Percentiles rank a stretch among this genome's conserved stretches.
Evolutionary conservation across 1,284 basidiomycete genomes (phyloP).

Genomic region (Tilletia horrida): DNA sequence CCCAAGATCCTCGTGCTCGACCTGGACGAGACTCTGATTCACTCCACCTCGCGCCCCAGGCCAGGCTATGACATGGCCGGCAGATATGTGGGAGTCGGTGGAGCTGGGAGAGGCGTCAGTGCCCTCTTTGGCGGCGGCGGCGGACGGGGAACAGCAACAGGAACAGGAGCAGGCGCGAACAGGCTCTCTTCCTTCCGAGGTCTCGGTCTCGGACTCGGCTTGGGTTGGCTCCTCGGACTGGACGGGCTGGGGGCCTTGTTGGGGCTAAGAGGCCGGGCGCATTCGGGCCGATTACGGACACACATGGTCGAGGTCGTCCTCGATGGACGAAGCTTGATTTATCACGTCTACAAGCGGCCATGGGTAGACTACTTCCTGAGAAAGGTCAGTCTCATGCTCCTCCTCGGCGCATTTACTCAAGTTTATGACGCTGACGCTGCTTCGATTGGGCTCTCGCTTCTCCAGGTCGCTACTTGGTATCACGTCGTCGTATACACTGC

Average conservation of each 20-base stretch:
- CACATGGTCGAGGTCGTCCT: constrained; percentile 95
- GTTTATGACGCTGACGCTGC: constrained; percentile 20
- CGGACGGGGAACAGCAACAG: no score
- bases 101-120: not conserved
- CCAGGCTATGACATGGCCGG: constrained; percentile 15
- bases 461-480: constrained; percentile 93
- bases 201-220: not conserved
- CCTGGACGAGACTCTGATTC: constrained; percentile 95
- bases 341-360: constrained; percentile 99
- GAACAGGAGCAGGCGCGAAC: no score
- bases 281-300: constrained; percentile 62
- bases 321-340: constrained; percentile 80
- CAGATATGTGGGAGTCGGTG: not conserved
- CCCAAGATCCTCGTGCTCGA: constrained; percentile 65
- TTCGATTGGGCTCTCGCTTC: no score
- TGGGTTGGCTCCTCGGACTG: constrained; percentile 37
- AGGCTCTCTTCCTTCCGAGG: no score
- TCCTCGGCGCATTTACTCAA: not conserved
- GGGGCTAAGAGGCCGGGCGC: constrained; percentile 35
- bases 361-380: constrained; percentile 64
- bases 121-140: not conserved
- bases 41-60: constrained; percentile 79
- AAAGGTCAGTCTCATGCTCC: constrained; percentile 27
- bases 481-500: constrained; percentile 98
- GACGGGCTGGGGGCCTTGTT: constrained; percentile 42